A percentile compares a stretch with the other conserved stretches of the same genome.
Evolutionary conservation across 495 filamentous ascomycete species (phyloP).

Genomic region (Astrothelium macrocarpum): DNA sequence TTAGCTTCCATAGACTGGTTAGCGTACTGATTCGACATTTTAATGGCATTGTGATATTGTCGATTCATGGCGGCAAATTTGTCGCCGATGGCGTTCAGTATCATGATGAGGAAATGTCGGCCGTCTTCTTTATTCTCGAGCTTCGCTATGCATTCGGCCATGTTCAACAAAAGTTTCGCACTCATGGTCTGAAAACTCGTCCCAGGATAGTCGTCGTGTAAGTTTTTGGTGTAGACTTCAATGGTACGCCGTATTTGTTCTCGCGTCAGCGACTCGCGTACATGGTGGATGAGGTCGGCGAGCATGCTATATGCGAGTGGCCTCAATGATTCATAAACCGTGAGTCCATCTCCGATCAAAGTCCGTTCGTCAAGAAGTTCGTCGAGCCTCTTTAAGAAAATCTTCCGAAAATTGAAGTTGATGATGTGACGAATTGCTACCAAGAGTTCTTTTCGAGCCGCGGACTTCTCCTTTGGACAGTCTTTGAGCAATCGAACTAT

Average conservation of each 20-base stretch:
- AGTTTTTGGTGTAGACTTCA: constrained; percentile 91
- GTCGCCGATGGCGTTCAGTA: constrained; percentile 91
- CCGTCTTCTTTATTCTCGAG: constrained; percentile 85
- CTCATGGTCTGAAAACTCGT: constrained; percentile 99
- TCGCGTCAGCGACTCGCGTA: constrained; percentile 69
- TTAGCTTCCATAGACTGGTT: constrained; percentile 45
- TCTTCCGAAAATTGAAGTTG: constrained; percentile 96
- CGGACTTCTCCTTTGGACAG: constrained; percentile 86
- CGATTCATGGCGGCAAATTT: constrained; percentile 98
- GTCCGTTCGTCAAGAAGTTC: constrained; percentile 89
- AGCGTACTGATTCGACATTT: constrained; percentile 43
- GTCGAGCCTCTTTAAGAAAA: constrained; percentile 90
- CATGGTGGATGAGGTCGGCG: constrained; percentile 94
- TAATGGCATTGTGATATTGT: constrained; percentile 88
- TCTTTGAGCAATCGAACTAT: constrained; percentile 88
- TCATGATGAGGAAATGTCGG: constrained; percentile 92
- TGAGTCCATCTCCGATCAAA: constrained; percentile 88
- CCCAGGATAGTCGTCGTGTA: constrained; percentile 91
- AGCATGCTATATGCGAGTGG: constrained; percentile 97
- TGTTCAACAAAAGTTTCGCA: constrained; percentile 89
- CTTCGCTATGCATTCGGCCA: constrained; percentile 93
- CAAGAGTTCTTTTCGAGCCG: constrained; percentile 84
- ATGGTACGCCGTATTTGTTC: constrained; percentile 92
- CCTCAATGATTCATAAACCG: constrained; percentile 92
- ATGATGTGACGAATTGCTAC: constrained; percentile 98